phyloP scores from a whole-genome alignment of 192 early-diverging fungal species.

The Podochytrium sp. region DNA sequence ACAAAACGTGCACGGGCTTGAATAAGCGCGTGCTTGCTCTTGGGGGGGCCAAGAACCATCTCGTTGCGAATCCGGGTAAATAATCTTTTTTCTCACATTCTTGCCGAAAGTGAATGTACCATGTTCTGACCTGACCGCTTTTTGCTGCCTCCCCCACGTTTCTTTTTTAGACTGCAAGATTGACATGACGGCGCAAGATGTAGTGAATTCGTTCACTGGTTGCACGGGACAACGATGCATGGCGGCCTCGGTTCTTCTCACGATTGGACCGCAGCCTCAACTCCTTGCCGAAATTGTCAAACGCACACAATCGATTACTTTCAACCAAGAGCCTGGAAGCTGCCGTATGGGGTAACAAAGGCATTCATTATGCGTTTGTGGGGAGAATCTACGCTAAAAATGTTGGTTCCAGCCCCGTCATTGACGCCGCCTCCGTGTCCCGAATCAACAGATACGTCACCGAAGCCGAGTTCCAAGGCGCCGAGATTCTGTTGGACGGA shows the following conservation, averaged over 20 bases:
- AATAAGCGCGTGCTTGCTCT: conserved; percentile 77
- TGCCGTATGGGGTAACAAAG: conserved; percentile 59
- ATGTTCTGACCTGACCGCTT: neutral
- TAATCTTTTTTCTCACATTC: neutral
- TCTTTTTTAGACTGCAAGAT: conserved; percentile 62
- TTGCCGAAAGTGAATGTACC: neutral
- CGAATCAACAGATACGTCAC: conserved; percentile 70
- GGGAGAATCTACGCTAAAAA: neutral
- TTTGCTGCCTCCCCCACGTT: neutral
- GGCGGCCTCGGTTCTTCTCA: conserved; percentile 68
- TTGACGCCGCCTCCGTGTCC: conserved; percentile 63
- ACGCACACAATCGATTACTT: conserved; percentile 56
- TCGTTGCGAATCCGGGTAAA: conserved; percentile 66
- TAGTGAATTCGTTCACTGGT: conserved; percentile 76
- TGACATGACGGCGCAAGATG: conserved; percentile 77
- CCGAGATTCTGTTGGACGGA: conserved; percentile 74
- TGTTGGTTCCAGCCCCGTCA: too few species aligned
- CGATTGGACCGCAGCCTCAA: conserved; percentile 69
- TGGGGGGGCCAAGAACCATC: conserved; percentile 73
- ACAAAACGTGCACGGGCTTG: conserved; percentile 45
- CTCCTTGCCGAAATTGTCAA: conserved; percentile 66
- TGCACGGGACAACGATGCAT: conserved; percentile 83
- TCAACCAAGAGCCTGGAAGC: conserved; percentile 55
- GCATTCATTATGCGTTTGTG: neutral
- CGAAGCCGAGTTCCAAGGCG: conserved; percentile 55